Evolutionary conservation across 306 rosid genomes (phyloP).

Genomic region (Lupinus albus): DNA sequence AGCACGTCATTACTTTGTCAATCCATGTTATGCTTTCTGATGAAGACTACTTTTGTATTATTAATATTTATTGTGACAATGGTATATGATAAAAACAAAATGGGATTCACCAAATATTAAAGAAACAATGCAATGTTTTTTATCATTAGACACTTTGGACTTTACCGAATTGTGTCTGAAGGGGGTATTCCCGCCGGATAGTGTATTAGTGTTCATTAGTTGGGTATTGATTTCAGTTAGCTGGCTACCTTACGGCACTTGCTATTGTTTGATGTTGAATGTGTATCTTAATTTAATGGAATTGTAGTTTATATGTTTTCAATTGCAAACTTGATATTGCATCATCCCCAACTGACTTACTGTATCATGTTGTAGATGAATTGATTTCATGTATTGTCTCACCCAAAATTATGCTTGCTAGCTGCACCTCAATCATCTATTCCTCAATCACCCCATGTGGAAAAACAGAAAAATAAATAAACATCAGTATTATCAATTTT

Average conservation of each 20-base stretch:
- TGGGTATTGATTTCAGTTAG: slow-evolving; percentile 35
- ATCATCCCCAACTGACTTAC: slow-evolving; percentile 4
- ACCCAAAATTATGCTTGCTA: slow-evolving; percentile 20
- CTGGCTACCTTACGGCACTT: slow-evolving; percentile 16
- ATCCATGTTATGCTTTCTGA: slow-evolving; percentile 10
- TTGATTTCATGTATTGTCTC: slow-evolving; percentile 4
- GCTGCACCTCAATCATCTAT: slow-evolving; percentile 2
- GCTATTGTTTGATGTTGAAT: slow-evolving; percentile 21
- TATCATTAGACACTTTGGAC: not conserved
- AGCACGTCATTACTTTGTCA: slow-evolving; percentile 27
- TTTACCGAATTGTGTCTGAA: not conserved
- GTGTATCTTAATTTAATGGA: slow-evolving; percentile 18
- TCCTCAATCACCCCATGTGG: slow-evolving; percentile 2
- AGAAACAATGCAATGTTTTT: slow-evolving; percentile 25
- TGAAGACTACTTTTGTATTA: slow-evolving; percentile 29
- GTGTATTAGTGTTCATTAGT: slow-evolving; percentile 8
- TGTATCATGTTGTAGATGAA: slow-evolving; percentile 12
- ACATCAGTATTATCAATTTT: slow-evolving; percentile 23
- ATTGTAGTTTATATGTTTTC: slow-evolving; percentile 20
- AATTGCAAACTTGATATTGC: slow-evolving; percentile 22
- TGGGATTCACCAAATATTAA: slow-evolving; percentile 1
- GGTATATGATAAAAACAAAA: slow-evolving; percentile 23
- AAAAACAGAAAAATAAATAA: not conserved
- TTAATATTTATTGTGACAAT: slow-evolving; percentile 1
- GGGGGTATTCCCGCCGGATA: slow-evolving; percentile 20